Percentiles rank a stretch among this genome's conserved stretches.
Conservation (phyloP, 805 yeast species). For the Candida boidinii region DNA sequence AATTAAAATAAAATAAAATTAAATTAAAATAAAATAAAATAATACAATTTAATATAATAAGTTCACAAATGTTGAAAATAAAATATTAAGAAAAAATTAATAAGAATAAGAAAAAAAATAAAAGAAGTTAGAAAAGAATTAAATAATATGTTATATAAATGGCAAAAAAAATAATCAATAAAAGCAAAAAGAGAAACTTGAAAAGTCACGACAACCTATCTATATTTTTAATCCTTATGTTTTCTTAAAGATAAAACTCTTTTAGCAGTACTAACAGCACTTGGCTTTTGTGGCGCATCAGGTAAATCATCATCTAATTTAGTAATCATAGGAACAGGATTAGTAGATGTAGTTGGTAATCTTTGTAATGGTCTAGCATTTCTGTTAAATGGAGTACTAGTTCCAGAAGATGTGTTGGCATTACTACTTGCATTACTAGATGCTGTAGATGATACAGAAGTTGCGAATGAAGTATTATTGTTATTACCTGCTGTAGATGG, state of each 20-base stretch:
- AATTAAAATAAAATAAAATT: too few species aligned
- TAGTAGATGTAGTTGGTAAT: constrained; percentile 12
- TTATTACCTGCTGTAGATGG: neutral
- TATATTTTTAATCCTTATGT: too few species aligned
- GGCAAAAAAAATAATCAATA: too few species aligned
- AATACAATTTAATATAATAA: too few species aligned
- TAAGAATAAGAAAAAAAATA: too few species aligned
- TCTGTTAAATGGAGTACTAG: constrained; percentile 3
- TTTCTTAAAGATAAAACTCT: constrained; percentile 19
- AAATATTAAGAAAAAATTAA: too few species aligned
- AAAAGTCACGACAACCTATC: too few species aligned
- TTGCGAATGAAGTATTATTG: neutral
- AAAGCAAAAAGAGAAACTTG: too few species aligned
- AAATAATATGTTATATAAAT: too few species aligned
- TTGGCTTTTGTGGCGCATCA: constrained; percentile 4
- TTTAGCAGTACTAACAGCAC: constrained; percentile 14
- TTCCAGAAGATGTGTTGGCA: constrained; percentile 1
- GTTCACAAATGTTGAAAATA: too few species aligned
- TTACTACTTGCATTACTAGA: neutral
- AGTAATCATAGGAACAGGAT: constrained; percentile 23
- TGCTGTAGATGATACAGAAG: neutral
- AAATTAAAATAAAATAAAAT: too few species aligned
- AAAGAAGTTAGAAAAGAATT: too few species aligned
- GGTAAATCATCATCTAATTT: constrained; percentile 14
- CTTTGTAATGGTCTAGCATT: constrained; percentile 11